A percentile compares a stretch with the other conserved stretches of the same genome.
These are phyloP conservation scores for Pseudoperonospora humuli DNA, from an alignment of 352 stramenopile genomes.

Conservation along the genomic window DNA sequence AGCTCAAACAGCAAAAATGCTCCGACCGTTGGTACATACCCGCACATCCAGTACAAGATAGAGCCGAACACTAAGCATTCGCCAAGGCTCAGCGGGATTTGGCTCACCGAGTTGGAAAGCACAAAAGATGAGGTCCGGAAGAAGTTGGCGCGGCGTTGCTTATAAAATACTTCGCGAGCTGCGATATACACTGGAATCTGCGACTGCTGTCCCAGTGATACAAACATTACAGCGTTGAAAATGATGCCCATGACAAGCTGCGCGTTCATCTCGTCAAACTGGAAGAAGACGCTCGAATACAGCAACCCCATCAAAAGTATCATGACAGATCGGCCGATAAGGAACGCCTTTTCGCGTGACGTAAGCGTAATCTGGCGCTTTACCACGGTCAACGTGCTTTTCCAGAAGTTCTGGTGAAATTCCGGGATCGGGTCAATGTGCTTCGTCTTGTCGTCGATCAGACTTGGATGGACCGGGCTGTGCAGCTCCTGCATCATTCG, in stretches of 20 bases:
- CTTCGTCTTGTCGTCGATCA: constrained; percentile 36
- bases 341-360: constrained; percentile 25
- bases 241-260: constrained; percentile 59
- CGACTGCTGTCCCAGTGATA: constrained; percentile 50
- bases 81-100: constrained; percentile 26
- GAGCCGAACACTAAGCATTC: constrained; percentile 70
- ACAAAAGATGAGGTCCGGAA: constrained; percentile 64
- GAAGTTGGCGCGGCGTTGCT: constrained; percentile 72
- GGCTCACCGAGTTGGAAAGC: constrained; percentile 25
- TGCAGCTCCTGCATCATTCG: constrained; percentile 11
- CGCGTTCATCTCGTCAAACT: constrained; percentile 25
- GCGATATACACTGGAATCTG: constrained; percentile 63
- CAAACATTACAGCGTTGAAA: constrained; percentile 61
- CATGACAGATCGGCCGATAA: constrained; percentile 26
- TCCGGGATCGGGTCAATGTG: constrained; percentile 61
- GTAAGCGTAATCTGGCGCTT: constrained; percentile 34
- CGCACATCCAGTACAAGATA: constrained; percentile 81
- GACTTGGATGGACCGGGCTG: background rate
- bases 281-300: constrained; percentile 29
- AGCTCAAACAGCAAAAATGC: constrained; percentile 33
- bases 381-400: constrained; percentile 17
- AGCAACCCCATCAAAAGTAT: constrained; percentile 33
- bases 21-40: constrained; percentile 14
- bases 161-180: constrained; percentile 59
- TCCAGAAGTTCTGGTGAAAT: constrained; percentile 27